Evolutionary conservation across 2,329 filamentous ascomycete genomes (phyloP).

Genomic region (Dactylellina leptospora): DNA sequence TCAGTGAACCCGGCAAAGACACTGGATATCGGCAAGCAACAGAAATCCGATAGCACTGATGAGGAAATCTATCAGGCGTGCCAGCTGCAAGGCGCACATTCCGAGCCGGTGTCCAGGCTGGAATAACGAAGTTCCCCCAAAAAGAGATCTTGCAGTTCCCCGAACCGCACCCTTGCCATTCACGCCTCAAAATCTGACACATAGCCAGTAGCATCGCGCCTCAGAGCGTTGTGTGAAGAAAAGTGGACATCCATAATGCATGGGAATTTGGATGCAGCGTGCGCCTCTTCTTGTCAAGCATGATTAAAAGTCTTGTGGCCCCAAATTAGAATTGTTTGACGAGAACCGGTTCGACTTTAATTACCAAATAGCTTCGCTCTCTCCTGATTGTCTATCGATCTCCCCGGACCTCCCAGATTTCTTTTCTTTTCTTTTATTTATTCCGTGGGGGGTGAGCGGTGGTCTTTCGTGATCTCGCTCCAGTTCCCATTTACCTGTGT

Average conservation of each 20-base stretch:
- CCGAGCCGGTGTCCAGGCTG: too few relatives aligned
- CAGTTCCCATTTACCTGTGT: conserved; percentile 31
- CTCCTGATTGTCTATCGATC: conserved; percentile 3
- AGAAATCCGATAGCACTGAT: conserved; percentile 25
- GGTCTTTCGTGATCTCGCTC: conserved; percentile 46
- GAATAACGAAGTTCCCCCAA: too few relatives aligned
- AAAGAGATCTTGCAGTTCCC: conserved; percentile 46
- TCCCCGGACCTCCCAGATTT: background rate
- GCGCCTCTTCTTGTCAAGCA: conserved; percentile 32
- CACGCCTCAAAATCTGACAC: conserved; percentile 53
- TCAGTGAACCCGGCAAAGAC: background rate
- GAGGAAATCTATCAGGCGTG: conserved; percentile 14
- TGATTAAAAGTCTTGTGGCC: too few relatives aligned
- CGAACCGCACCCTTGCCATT: conserved; percentile 50
- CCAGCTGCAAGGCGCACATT: conserved; percentile 27
- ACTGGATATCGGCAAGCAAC: background rate
- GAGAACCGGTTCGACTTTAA: conserved; percentile 32
- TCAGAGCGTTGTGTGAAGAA: conserved; percentile 47
- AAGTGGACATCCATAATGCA: conserved; percentile 31
- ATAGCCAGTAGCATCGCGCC: conserved; percentile 52
- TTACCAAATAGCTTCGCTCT: conserved; percentile 28
- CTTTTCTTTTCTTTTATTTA: background rate
- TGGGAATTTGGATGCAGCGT: conserved; percentile 18
- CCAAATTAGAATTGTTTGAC: conserved; percentile 41
- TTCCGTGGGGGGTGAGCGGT: conserved; percentile 23